phyloP scores from a whole-genome alignment of 2,329 filamentous ascomycete genomes.

The Colletotrichum salicis region DNA sequence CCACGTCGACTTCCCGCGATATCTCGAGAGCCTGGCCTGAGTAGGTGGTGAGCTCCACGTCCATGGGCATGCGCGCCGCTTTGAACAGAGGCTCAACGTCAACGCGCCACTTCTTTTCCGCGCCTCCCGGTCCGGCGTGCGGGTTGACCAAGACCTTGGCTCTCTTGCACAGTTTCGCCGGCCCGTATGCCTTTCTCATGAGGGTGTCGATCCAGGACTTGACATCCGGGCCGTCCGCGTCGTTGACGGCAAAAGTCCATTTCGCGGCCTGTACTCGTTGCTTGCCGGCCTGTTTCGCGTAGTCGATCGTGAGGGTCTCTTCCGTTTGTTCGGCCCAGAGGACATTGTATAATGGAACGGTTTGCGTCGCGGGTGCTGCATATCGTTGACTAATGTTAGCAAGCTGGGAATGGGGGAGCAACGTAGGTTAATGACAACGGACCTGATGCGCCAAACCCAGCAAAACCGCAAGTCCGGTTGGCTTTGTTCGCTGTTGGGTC shows the following conservation, averaged over 20 bases:
- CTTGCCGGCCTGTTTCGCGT: slow-evolving; percentile 71
- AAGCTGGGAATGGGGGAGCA: neutral
- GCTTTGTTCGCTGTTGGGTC: slow-evolving; percentile 30
- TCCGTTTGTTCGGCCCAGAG: slow-evolving; percentile 79
- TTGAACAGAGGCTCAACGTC: slow-evolving; percentile 85
- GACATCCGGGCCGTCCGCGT: slow-evolving; percentile 55
- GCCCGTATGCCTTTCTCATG: slow-evolving; percentile 76
- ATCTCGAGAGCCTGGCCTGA: slow-evolving; percentile 84
- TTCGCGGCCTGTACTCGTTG: slow-evolving; percentile 68
- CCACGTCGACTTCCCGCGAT: slow-evolving; percentile 78
- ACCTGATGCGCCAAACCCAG: slow-evolving; percentile 32
- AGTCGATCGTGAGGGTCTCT: slow-evolving; percentile 75
- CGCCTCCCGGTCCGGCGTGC: slow-evolving; percentile 83
- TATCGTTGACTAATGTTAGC: neutral
- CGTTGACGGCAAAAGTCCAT: slow-evolving; percentile 62
- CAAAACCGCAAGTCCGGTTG: slow-evolving; percentile 37
- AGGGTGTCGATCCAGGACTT: slow-evolving; percentile 73
- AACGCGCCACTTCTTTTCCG: slow-evolving; percentile 76
- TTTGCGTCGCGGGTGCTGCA: slow-evolving; percentile 37
- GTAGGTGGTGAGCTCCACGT: slow-evolving; percentile 77
- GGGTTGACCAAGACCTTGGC: slow-evolving; percentile 93
- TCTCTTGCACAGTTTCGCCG: slow-evolving; percentile 75
- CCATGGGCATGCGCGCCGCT: slow-evolving; percentile 80
- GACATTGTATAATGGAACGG: slow-evolving; percentile 82
- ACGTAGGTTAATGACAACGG: neutral